Percentiles rank a stretch among this genome's conserved stretches.
These are phyloP conservation scores for Tetradesmus lagerheimii DNA, from an alignment of 139 green algal genomes.

Conservation along the genomic window DNA sequence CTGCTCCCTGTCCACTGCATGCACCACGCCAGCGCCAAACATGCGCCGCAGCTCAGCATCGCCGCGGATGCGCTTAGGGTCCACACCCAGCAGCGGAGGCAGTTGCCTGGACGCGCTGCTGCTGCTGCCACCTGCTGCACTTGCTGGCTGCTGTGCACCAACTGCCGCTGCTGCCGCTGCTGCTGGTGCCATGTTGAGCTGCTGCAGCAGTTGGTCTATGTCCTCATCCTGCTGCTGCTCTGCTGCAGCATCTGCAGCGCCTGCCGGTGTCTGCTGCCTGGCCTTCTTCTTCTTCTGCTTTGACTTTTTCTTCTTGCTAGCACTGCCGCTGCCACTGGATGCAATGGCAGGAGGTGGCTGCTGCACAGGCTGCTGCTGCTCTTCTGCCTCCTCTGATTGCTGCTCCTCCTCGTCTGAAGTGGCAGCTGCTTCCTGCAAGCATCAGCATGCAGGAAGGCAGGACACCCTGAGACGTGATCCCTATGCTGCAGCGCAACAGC, in stretches of 20 bases:
- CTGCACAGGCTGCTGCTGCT: background rate
- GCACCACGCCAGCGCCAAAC: slow-evolving; percentile 82
- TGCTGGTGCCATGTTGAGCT: slow-evolving; percentile 71
- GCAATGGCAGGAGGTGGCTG: background rate
- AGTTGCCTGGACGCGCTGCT: background rate
- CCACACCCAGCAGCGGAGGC: slow-evolving; percentile 73
- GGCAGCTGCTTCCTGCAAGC: background rate
- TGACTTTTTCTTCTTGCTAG: background rate
- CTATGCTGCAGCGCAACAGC: background rate
- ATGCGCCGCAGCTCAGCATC: slow-evolving; percentile 88
- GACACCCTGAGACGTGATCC: background rate
- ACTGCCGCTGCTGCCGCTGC: background rate
- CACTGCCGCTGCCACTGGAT: slow-evolving; percentile 29
- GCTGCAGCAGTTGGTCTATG: slow-evolving; percentile 74
- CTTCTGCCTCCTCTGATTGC: slow-evolving; percentile 38
- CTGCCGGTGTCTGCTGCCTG: slow-evolving; percentile 46
- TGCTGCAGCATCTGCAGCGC: background rate
- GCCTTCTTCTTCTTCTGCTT: slow-evolving; percentile 55
- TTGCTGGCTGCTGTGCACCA: background rate
- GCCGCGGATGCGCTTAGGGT: slow-evolving; percentile 65
- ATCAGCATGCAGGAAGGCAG: background rate
- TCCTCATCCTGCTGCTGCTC: slow-evolving; percentile 60
- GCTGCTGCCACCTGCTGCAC: background rate
- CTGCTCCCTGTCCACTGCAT: slow-evolving; percentile 65
- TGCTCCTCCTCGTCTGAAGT: background rate